These are phyloP conservation scores for Botryotinia narcissicola DNA, from an alignment of 2,329 filamentous ascomycete species.

Conservation along the genomic window DNA sequence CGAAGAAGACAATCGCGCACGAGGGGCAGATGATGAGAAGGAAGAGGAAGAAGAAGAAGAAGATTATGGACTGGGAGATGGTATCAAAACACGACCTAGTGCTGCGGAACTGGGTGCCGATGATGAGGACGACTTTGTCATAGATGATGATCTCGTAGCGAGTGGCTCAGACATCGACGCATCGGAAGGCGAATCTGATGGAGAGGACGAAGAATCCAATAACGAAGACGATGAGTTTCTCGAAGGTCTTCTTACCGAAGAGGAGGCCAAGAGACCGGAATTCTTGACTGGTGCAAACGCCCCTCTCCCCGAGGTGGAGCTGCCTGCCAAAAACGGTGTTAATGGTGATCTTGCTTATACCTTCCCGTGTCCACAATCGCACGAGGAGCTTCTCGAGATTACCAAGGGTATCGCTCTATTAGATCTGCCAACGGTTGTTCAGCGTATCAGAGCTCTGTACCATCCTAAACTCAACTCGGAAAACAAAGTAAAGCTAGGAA, in stretches of 20 bases:
- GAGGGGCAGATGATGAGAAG: slow-evolving; percentile 2
- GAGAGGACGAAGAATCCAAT: slow-evolving; percentile 42
- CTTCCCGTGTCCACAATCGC: slow-evolving; percentile 78
- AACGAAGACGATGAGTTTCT: slow-evolving; percentile 69
- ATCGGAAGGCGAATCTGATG: slow-evolving; percentile 49
- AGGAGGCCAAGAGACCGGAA: slow-evolving; percentile 53
- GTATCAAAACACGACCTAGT: slow-evolving; percentile 50
- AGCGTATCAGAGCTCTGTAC: slow-evolving; percentile 87
- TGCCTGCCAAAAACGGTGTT: slow-evolving; percentile 35
- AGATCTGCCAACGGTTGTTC: slow-evolving; percentile 74
- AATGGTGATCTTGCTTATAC: slow-evolving; percentile 71
- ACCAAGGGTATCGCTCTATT: slow-evolving; percentile 59
- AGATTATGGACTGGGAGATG: slow-evolving; percentile 58
- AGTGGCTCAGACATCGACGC: slow-evolving; percentile 70
- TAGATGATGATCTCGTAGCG: slow-evolving; percentile 85
- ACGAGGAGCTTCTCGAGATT: slow-evolving; percentile 68
- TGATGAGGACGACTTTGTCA: slow-evolving; percentile 90
- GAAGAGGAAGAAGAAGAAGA: slow-evolving; percentile 58
- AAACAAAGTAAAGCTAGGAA: slow-evolving; percentile 78
- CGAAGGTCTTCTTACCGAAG: slow-evolving; percentile 61
- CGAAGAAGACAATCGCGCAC: slow-evolving; percentile 42
- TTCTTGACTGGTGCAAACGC: slow-evolving; percentile 49
- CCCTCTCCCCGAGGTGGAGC: slow-evolving; percentile 45
- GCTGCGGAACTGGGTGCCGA: slow-evolving; percentile 68
- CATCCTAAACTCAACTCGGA: slow-evolving; percentile 80